Conservation (phyloP, 2,329 filamentous ascomycete genomes). For the Dactylonectria estremocensis region DNA sequence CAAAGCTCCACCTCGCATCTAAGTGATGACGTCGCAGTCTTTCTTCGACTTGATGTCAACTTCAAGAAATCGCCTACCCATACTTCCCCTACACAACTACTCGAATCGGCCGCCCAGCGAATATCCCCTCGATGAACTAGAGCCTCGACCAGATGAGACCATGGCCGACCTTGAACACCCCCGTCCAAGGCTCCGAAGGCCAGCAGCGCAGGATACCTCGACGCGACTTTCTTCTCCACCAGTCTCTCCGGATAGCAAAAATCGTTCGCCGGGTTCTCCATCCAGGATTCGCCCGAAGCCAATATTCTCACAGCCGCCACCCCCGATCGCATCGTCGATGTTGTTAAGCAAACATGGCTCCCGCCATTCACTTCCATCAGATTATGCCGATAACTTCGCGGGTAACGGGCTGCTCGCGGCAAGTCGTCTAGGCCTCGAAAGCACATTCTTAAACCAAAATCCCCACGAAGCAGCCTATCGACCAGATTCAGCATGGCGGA, state of each 20-base stretch:
- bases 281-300: conserved; percentile 52
- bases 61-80: conserved; percentile 43
- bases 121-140: conserved; percentile 58
- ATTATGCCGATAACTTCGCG: conserved; percentile 30
- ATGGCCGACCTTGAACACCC: conserved; percentile 42
- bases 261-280: conserved; percentile 50
- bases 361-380: conserved; percentile 22
- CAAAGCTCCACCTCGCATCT: background rate
- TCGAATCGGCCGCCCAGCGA: conserved; percentile 49
- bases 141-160: conserved; percentile 54
- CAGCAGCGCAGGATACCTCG: conserved; percentile 26
- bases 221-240: conserved; percentile 37
- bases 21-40: conserved; percentile 48
- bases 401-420: conserved; percentile 37
- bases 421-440: conserved; percentile 34
- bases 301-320: conserved; percentile 66
- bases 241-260: conserved; percentile 41
- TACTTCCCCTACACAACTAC: conserved; percentile 48
- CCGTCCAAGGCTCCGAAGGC: conserved; percentile 41
- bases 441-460: conserved; percentile 55
- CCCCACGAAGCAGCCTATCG: conserved; percentile 48
- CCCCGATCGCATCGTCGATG: conserved; percentile 65
- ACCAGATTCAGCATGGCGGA: conserved; percentile 64
- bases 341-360: conserved; percentile 42
- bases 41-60: conserved; percentile 49